Evolutionary conservation across 2,329 filamentous ascomycete species (phyloP).

Genomic region (Sporothrix pseudoabietina): DNA sequence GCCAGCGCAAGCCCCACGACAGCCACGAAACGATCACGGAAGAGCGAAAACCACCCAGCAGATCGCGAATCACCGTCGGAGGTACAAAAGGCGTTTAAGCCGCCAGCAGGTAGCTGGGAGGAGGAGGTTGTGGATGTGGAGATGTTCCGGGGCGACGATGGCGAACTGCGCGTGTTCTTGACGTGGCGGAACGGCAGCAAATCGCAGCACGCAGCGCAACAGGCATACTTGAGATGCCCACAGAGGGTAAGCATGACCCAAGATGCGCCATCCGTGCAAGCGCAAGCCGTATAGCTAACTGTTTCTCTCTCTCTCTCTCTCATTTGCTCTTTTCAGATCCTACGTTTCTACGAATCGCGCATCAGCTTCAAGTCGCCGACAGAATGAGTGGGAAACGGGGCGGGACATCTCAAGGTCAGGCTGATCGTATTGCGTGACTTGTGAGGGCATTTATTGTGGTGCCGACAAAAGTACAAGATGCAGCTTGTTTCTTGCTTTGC

Average conservation of each 20-base stretch:
- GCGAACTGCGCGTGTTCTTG: slow-evolving; percentile 66
- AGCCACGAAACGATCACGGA: slow-evolving; percentile 51
- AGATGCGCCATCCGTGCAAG: neutral
- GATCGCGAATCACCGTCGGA: slow-evolving; percentile 51
- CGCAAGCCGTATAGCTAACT: neutral
- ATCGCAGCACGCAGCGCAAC: slow-evolving; percentile 69
- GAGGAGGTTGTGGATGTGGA: slow-evolving; percentile 70
- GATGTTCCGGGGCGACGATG: slow-evolving; percentile 67
- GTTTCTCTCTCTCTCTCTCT: neutral
- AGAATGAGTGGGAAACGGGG: neutral
- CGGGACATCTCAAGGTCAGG: neutral
- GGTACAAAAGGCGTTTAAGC: slow-evolving; percentile 57
- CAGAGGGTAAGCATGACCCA: slow-evolving; percentile 60
- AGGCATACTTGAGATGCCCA: slow-evolving; percentile 74
- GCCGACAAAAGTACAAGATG: neutral
- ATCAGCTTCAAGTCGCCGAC: slow-evolving; percentile 45
- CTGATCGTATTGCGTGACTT: neutral
- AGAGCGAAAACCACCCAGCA: slow-evolving; percentile 53
- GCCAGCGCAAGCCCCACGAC: slow-evolving; percentile 41
- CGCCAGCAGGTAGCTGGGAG: slow-evolving; percentile 76
- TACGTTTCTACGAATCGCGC: slow-evolving; percentile 61
- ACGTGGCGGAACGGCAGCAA: slow-evolving; percentile 74
- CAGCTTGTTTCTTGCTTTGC: neutral
- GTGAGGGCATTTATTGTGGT: neutral
- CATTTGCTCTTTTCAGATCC: slow-evolving; percentile 49